These are phyloP conservation scores for Clonostachys rhizophaga DNA, from an alignment of 2,329 filamentous ascomycete species.

Conservation along the genomic window DNA sequence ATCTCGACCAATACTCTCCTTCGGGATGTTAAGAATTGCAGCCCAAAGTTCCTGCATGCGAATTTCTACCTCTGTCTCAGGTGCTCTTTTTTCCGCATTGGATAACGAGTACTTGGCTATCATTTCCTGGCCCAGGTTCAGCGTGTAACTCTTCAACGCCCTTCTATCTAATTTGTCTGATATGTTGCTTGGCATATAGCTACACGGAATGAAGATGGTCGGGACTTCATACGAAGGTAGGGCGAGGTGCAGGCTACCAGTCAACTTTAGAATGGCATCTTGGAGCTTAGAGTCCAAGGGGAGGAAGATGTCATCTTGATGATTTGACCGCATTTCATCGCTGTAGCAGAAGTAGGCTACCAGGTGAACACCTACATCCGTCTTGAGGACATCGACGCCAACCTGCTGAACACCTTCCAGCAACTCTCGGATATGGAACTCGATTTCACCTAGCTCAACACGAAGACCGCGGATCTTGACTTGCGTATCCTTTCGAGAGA, in stretches of 20 bases:
- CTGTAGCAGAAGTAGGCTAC: background rate
- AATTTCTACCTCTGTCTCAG: background rate
- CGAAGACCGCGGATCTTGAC: slow-evolving; percentile 27
- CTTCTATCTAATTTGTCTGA: slow-evolving; percentile 7
- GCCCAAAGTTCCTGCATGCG: background rate
- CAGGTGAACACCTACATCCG: background rate
- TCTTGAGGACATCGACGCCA: slow-evolving; percentile 4
- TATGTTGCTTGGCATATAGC: slow-evolving; percentile 7
- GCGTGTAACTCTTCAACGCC: background rate
- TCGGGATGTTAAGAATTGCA: background rate
- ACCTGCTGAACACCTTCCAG: slow-evolving; percentile 1
- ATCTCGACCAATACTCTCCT: slow-evolving; percentile 2
- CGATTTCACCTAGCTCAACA: background rate
- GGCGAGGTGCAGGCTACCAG: background rate
- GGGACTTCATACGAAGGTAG: slow-evolving; percentile 8
- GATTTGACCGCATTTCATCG: background rate
- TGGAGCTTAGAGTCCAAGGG: background rate
- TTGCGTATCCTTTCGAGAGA: slow-evolving; percentile 41
- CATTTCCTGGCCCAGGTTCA: slow-evolving; percentile 2
- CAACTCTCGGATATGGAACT: background rate
- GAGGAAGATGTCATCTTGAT: background rate
- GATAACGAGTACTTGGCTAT: slow-evolving; percentile 13
- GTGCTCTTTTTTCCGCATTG: slow-evolving; percentile 6
- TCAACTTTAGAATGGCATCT: background rate
- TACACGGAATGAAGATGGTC: slow-evolving; percentile 5